A percentile compares a stretch with the other conserved stretches of the same genome.
These are phyloP conservation scores for Podospora appendiculata DNA, from an alignment of 495 filamentous ascomycete species.

Conservation along the genomic window DNA sequence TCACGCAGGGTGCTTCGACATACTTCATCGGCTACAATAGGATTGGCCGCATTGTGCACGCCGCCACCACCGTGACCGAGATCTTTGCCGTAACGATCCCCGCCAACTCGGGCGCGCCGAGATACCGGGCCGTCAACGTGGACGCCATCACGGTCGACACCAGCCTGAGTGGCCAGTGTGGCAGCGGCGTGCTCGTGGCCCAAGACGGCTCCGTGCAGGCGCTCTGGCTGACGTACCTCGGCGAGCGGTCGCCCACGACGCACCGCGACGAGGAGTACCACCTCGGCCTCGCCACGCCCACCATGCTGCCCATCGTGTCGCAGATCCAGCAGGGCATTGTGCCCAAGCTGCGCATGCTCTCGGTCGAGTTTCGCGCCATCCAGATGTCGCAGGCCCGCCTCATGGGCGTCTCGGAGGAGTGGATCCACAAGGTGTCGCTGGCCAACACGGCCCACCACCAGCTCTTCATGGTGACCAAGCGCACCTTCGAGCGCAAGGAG, in stretches of 20 bases:
- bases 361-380: slow-evolving; percentile 88
- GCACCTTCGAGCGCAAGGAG: slow-evolving; percentile 58
- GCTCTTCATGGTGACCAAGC: slow-evolving; percentile 96
- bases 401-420: slow-evolving; percentile 94
- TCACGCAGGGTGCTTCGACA: slow-evolving; percentile 83
- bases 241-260: slow-evolving; percentile 69
- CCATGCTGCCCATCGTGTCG: slow-evolving; percentile 72
- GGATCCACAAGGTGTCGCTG: slow-evolving; percentile 80
- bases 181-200: slow-evolving; percentile 85
- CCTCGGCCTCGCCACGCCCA: slow-evolving; percentile 83
- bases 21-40: slow-evolving; percentile 97
- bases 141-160: slow-evolving; percentile 98
- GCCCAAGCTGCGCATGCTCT: slow-evolving; percentile 80
- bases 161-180: slow-evolving; percentile 79
- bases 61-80: slow-evolving; percentile 91
- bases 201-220: slow-evolving; percentile 90
- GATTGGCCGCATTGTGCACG: slow-evolving; percentile 86
- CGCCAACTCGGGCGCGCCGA: slow-evolving; percentile 80
- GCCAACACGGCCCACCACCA: slow-evolving; percentile 89
- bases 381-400: slow-evolving; percentile 97
- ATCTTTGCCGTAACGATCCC: slow-evolving; percentile 97
- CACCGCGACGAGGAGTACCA: slow-evolving; percentile 96
- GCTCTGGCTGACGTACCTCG: slow-evolving; percentile 92
- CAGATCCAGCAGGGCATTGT: slow-evolving; percentile 73
- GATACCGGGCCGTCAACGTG: slow-evolving; percentile 92